Percentiles rank a stretch among this genome's conserved stretches.
phyloP scores from a whole-genome alignment of 345 rosid genomes.

The Triadica sebifera region DNA sequence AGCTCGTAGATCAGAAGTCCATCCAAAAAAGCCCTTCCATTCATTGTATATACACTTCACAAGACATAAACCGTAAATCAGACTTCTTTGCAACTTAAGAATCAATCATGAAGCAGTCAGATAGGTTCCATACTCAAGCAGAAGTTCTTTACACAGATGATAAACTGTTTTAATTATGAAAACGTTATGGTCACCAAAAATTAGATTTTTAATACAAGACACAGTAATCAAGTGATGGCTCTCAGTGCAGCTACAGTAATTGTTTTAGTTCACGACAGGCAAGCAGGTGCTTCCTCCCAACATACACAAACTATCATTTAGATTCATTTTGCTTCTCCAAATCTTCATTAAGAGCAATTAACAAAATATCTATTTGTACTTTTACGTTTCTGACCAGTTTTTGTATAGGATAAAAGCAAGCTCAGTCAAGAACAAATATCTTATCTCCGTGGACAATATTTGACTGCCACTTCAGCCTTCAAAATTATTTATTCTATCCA shows the following conservation, averaged over 20 bases:
- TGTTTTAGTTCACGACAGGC: too few species aligned
- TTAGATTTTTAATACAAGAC: neutral
- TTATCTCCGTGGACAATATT: too few species aligned
- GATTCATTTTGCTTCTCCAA: neutral
- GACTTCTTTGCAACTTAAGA: neutral
- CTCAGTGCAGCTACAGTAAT: too few species aligned
- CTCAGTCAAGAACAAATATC: too few species aligned
- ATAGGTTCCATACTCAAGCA: neutral
- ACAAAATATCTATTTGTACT: too few species aligned
- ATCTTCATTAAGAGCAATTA: too few species aligned
- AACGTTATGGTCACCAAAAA: neutral
- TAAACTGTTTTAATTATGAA: neutral
- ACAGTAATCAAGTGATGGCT: neutral
- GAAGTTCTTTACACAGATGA: neutral
- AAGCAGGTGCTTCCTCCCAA: neutral
- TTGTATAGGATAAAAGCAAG: too few species aligned
- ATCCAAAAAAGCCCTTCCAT: conserved; percentile 79
- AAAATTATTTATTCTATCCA: too few species aligned
- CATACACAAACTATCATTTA: neutral
- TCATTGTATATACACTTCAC: conserved; percentile 76
- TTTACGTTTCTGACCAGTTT: too few species aligned
- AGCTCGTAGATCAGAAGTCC: conserved; percentile 59
- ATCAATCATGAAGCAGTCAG: conserved; percentile 7
- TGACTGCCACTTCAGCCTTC: too few species aligned
- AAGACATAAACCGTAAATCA: neutral